These are phyloP conservation scores for Scedosporium boydii DNA, from an alignment of 2,329 filamentous ascomycete species.

Conservation along the genomic window DNA sequence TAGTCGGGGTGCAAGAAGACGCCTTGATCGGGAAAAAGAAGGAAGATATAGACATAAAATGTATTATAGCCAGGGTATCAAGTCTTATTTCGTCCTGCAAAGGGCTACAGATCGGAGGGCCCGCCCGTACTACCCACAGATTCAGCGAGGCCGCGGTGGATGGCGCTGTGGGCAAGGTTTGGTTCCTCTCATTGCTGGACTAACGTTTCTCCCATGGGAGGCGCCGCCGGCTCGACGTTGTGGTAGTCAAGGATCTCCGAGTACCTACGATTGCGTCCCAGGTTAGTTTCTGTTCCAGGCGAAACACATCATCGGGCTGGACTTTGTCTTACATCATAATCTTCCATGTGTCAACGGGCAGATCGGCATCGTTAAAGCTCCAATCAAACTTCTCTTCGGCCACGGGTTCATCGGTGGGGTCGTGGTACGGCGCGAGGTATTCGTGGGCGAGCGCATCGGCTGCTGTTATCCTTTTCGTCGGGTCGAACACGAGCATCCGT, in stretches of 20 bases:
- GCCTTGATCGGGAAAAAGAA: not conserved
- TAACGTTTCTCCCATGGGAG: not conserved
- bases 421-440: constrained; percentile 93
- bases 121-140: no score
- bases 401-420: constrained; percentile 90
- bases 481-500: constrained; percentile 96
- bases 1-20: not conserved
- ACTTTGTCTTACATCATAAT: constrained; percentile 83
- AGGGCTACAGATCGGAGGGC: not conserved
- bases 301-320: not conserved
- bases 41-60: constrained; percentile 2
- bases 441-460: constrained; percentile 79
- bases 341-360: constrained; percentile 99
- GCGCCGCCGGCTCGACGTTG: constrained; percentile 60
- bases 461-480: constrained; percentile 88
- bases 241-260: constrained; percentile 98
- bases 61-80: no score
- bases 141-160: not conserved
- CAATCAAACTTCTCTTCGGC: constrained; percentile 98
- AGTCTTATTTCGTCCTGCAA: constrained; percentile 4
- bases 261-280: constrained; percentile 53
- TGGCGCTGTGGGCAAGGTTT: constrained; percentile 6
- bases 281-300: not conserved
- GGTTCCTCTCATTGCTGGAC: constrained; percentile 3
- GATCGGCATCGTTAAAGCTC: constrained; percentile 97